Conservation (phyloP, 108 stramenopile species). For the Hondaea fermentalgiana region DNA sequence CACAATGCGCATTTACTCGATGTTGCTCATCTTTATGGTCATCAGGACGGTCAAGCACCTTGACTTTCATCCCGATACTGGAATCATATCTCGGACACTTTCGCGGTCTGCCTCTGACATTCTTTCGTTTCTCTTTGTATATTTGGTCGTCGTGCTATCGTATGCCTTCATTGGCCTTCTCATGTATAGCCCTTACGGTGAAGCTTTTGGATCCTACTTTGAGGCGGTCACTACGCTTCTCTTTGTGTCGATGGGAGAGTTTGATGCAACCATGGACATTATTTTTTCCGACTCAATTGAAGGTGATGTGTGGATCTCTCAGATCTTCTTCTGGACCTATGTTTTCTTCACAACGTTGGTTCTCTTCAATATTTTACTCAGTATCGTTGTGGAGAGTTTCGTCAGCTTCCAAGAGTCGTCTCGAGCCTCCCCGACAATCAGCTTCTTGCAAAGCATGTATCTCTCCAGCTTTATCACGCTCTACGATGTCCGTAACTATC, state of each 20-base stretch:
- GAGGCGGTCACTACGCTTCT: background rate
- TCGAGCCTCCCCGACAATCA: background rate
- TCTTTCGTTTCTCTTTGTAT: background rate
- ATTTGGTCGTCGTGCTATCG: background rate
- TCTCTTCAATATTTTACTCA: background rate
- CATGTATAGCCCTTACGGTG: background rate
- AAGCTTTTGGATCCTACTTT: background rate
- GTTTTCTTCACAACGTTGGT: background rate
- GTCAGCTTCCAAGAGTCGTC: background rate
- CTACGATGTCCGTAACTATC: background rate
- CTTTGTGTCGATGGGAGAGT: constrained; percentile 2
- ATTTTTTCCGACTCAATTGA: background rate
- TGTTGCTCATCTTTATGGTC: background rate
- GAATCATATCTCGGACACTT: background rate
- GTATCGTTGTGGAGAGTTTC: background rate
- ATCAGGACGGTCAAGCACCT: background rate
- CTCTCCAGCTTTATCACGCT: background rate
- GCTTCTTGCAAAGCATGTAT: background rate
- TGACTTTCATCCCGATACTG: background rate
- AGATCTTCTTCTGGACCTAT: background rate
- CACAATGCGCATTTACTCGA: background rate
- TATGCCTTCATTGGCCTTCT: background rate
- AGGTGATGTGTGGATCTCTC: background rate
- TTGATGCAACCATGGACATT: background rate
- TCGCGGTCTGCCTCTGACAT: background rate